Percentiles rank a stretch among this genome's conserved stretches.
These are phyloP conservation scores for Mucor mucedo DNA, from an alignment of 371 early-diverging fungal species.

Conservation along the genomic window DNA sequence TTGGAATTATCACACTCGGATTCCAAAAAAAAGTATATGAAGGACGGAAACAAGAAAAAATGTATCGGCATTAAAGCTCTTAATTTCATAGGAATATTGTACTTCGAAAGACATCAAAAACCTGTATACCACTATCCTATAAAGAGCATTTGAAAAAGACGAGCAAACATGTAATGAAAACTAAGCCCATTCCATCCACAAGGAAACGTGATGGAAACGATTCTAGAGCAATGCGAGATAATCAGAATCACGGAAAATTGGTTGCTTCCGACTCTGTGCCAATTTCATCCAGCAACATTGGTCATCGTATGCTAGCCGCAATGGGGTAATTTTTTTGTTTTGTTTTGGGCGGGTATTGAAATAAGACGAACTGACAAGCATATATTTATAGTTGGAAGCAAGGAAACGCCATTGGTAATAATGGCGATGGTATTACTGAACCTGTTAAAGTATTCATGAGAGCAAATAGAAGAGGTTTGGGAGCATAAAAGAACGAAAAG, in stretches of 20 bases:
- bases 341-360: not conserved
- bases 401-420: too few relatives aligned
- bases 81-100: conserved; percentile 7
- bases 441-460: conserved; percentile 55
- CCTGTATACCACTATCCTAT: conserved; percentile 9
- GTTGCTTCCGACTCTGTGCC: conserved; percentile 70
- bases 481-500: conserved; percentile 41
- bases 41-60: not conserved
- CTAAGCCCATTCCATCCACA: not conserved
- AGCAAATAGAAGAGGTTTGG: conserved; percentile 76
- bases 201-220: not conserved
- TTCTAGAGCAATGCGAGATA: conserved; percentile 9
- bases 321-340: conserved; percentile 54
- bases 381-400: too few relatives aligned
- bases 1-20: conserved; percentile 7
- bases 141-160: not conserved
- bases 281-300: conserved; percentile 72
- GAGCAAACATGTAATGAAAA: not conserved
- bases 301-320: conserved; percentile 74
- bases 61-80: not conserved
- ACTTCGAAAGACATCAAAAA: conserved; percentile 15
- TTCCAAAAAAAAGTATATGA: conserved; percentile 12
- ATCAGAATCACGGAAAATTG: conserved; percentile 33
- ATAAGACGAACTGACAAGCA: too few relatives aligned
- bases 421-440: too few relatives aligned